Conservation (phyloP, 768 basidiomycete species). For the Boletus insuetus region DNA sequence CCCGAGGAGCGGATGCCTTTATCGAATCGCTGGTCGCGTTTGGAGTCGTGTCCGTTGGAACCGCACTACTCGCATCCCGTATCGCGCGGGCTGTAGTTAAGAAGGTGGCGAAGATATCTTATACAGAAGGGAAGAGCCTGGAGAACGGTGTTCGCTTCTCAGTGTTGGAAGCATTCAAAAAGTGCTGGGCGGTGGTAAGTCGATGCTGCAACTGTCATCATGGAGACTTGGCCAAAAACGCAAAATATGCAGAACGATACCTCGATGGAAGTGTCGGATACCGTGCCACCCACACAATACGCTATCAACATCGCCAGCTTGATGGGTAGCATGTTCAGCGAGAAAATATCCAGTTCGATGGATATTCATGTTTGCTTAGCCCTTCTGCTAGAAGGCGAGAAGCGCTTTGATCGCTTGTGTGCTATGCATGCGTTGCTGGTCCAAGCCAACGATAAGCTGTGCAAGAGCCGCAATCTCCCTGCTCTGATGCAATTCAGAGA, state of each 20-base stretch:
- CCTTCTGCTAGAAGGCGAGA: slow-evolving; percentile 19
- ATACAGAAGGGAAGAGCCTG: slow-evolving; percentile 10
- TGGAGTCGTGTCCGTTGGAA: slow-evolving; percentile 9
- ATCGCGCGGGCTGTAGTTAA: slow-evolving; percentile 10
- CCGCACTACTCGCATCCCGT: slow-evolving; percentile 13
- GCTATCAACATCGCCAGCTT: slow-evolving; percentile 32
- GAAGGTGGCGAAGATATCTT: slow-evolving; percentile 6
- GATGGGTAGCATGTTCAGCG: slow-evolving; percentile 32
- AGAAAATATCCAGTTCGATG: slow-evolving; percentile 18
- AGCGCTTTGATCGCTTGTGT: slow-evolving; percentile 27
- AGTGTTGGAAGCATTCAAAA: slow-evolving; percentile 15
- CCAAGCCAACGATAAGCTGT: slow-evolving; percentile 33
- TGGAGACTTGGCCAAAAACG: neutral
- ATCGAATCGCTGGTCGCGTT: slow-evolving; percentile 17
- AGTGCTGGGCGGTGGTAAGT: slow-evolving; percentile 17
- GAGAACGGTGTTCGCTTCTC: slow-evolving; percentile 12
- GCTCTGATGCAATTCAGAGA: slow-evolving; percentile 20
- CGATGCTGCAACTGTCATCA: neutral
- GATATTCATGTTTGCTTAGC: slow-evolving; percentile 33
- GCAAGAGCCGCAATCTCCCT: slow-evolving; percentile 23
- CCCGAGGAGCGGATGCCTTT: slow-evolving; percentile 13
- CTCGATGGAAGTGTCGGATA: neutral
- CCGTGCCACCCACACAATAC: slow-evolving; percentile 10
- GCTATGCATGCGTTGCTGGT: slow-evolving; percentile 36
- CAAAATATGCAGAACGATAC: slow-evolving; percentile 13